A percentile compares a stretch with the other conserved stretches of the same genome.
phyloP scores from a whole-genome alignment of 1,284 basidiomycete species.

The Ganoderma multipileum region DNA sequence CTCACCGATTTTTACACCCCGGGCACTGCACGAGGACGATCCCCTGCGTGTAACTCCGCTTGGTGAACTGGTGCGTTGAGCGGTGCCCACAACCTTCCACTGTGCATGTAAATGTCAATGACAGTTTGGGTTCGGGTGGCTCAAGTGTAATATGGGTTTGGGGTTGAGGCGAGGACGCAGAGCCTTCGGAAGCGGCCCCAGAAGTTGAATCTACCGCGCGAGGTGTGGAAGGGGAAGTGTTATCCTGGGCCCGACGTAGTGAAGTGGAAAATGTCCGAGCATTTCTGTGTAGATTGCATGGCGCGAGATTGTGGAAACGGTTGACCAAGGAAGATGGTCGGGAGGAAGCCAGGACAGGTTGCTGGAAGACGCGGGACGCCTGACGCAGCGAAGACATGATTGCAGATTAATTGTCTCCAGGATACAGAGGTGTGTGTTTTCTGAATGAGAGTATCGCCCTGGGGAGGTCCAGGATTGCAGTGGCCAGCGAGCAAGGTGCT shows the following conservation, averaged over 20 bases:
- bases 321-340: neutral
- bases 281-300: neutral
- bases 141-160: slow-evolving; percentile 30
- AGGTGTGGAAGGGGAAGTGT: neutral
- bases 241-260: neutral
- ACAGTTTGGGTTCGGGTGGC: slow-evolving; percentile 60
- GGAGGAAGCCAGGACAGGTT: neutral
- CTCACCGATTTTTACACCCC: slow-evolving; percentile 86
- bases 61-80: slow-evolving; percentile 89
- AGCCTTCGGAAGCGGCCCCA: neutral
- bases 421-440: neutral
- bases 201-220: neutral
- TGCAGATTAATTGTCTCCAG: neutral
- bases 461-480: neutral
- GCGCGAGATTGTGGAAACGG: neutral
- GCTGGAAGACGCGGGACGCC: slow-evolving; percentile 1
- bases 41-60: slow-evolving; percentile 84
- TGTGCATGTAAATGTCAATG: slow-evolving; percentile 90
- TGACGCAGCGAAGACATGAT: slow-evolving; percentile 1
- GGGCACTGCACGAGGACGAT: slow-evolving; percentile 95
- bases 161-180: slow-evolving; percentile 11
- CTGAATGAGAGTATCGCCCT: neutral
- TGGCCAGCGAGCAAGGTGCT: neutral
- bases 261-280: slow-evolving; percentile 10
- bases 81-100: slow-evolving; percentile 80